Conservation (phyloP, 2,329 filamentous ascomycete genomes). For the Arthrinium phaeospermum region DNA sequence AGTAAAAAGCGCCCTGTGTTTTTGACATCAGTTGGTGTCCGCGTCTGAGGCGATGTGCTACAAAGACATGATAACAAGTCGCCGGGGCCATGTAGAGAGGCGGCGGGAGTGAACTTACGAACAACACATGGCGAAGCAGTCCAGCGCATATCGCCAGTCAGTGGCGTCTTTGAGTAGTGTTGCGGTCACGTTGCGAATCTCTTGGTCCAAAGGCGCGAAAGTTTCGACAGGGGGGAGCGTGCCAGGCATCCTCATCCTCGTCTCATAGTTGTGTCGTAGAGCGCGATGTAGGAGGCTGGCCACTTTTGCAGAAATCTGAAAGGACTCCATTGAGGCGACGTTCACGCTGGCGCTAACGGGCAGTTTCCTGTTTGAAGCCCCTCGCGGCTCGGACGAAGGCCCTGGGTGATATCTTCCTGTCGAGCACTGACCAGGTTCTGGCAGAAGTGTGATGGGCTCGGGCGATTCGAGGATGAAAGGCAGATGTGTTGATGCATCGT, state of each 20-base stretch:
- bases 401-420: constrained; percentile 35
- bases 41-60: background rate
- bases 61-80: background rate
- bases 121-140: constrained; percentile 42
- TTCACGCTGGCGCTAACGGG: constrained; percentile 17
- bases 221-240: constrained; percentile 32
- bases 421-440: constrained; percentile 30
- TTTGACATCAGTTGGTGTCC: background rate
- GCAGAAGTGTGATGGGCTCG: constrained; percentile 35
- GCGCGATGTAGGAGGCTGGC: constrained; percentile 39
- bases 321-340: constrained; percentile 23
- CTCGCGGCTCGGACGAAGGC: constrained; percentile 35
- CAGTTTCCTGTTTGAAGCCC: background rate
- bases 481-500: constrained; percentile 35
- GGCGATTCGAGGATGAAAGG: constrained; percentile 41
- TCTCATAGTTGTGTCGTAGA: constrained; percentile 30
- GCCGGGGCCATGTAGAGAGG: background rate
- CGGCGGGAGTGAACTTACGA: constrained; percentile 30
- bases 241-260: constrained; percentile 33
- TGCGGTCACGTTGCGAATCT: constrained; percentile 36
- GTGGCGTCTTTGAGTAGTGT: constrained; percentile 34
- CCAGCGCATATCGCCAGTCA: constrained; percentile 38
- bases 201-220: constrained; percentile 36
- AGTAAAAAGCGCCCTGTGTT: constrained; percentile 36
- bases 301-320: constrained; percentile 40